Conservation (phyloP, 257 asterid genomes). For the Lavandula angustifolia region DNA sequence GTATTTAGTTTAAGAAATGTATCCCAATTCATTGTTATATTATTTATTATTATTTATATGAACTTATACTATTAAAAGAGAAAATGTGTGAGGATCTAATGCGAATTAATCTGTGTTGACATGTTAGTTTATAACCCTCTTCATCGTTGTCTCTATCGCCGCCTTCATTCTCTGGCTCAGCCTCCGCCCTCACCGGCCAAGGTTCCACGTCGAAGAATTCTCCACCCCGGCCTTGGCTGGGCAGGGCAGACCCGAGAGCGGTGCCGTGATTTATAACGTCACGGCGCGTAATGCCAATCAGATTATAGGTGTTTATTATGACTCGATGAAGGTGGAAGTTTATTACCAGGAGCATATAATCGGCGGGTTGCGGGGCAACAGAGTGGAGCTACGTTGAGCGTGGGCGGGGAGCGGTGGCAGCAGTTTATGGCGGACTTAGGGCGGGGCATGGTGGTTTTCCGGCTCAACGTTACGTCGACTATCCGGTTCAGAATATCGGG, state of each 20-base stretch:
- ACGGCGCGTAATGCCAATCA: conserved; percentile 61
- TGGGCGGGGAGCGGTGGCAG: conserved; percentile 49
- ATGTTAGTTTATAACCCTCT: conserved; percentile 48
- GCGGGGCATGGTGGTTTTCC: conserved; percentile 54
- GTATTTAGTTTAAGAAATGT: too few relatives aligned
- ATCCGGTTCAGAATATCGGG: conserved; percentile 62
- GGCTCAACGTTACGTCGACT: conserved; percentile 45
- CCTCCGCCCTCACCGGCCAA: conserved; percentile 80
- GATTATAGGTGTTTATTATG: conserved; percentile 54
- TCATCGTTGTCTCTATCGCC: conserved; percentile 47
- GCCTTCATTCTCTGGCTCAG: conserved; percentile 70
- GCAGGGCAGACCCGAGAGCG: conserved; percentile 41
- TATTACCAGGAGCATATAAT: conserved; percentile 48
- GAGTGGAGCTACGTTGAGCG: conserved; percentile 48
- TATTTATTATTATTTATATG: too few relatives aligned
- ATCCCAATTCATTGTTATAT: too few relatives aligned
- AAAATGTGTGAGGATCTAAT: too few relatives aligned
- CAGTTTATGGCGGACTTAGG: conserved; percentile 40
- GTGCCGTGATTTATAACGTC: conserved; percentile 52
- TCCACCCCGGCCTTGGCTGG: conserved; percentile 55
- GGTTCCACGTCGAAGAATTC: conserved; percentile 59
- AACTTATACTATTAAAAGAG: too few relatives aligned
- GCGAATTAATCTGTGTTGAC: too few relatives aligned
- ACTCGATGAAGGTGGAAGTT: conserved; percentile 47
- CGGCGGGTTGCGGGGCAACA: conserved; percentile 50